Conservation (phyloP, 2,329 filamentous ascomycete genomes). For the Ophiostoma sp. region DNA sequence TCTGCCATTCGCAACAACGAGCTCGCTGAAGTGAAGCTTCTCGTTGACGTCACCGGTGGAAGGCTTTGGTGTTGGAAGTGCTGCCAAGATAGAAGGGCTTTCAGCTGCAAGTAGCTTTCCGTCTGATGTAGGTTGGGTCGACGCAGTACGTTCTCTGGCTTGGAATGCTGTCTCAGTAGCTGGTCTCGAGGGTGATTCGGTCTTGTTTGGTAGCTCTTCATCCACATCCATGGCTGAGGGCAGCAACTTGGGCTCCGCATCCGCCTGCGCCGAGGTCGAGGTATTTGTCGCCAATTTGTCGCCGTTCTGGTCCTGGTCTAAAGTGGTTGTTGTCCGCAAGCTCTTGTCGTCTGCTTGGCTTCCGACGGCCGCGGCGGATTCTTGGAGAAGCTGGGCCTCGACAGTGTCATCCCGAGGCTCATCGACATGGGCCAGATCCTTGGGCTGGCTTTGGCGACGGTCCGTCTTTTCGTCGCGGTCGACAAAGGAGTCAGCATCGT, state of each 20-base stretch:
- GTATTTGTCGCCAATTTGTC: neutral
- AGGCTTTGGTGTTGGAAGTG: slow-evolving; percentile 24
- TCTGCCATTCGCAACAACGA: slow-evolving; percentile 15
- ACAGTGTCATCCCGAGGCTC: slow-evolving; percentile 28
- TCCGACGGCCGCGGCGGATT: slow-evolving; percentile 34
- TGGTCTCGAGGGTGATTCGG: neutral
- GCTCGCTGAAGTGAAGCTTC: slow-evolving; percentile 13
- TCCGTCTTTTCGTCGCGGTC: slow-evolving; percentile 40
- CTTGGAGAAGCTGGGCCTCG: slow-evolving; percentile 44
- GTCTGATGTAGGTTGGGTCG: neutral
- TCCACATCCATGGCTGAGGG: slow-evolving; percentile 15
- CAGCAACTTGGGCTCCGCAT: neutral
- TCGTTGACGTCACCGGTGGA: slow-evolving; percentile 22
- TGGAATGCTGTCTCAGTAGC: neutral
- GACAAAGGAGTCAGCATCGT: slow-evolving; percentile 55
- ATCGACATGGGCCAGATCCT: slow-evolving; percentile 7
- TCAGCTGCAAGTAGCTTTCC: neutral
- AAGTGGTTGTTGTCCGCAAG: neutral
- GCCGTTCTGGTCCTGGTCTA: neutral
- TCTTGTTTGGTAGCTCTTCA: neutral
- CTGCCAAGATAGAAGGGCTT: slow-evolving; percentile 1
- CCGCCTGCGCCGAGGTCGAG: neutral
- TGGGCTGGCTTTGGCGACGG: slow-evolving; percentile 29
- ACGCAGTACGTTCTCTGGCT: neutral
- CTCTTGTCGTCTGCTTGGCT: slow-evolving; percentile 5